These are phyloP conservation scores for Trichomonas vaginalis DNA, from an alignment of 208 protist species.

Conservation along the genomic window DNA sequence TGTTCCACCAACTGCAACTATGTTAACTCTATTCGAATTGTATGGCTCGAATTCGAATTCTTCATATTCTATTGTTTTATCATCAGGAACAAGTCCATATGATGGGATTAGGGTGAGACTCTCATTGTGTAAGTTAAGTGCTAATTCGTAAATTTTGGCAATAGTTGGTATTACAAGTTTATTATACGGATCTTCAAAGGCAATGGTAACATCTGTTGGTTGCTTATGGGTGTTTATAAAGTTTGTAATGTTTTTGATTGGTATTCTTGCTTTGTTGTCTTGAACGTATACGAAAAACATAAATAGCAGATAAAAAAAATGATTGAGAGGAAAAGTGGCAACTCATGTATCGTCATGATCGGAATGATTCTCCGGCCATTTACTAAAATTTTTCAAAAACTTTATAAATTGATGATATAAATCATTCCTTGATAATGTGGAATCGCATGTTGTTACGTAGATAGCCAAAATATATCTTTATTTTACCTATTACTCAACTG, in stretches of 20 bases:
- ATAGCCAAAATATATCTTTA: no score
- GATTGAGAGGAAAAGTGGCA: no score
- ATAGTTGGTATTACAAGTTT: neutral
- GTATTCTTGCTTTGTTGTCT: neutral
- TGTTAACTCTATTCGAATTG: neutral
- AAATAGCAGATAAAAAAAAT: no score
- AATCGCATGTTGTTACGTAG: no score
- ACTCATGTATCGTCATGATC: no score
- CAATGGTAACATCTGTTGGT: neutral
- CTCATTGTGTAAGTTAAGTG: neutral
- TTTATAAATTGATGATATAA: no score
- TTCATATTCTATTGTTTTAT: neutral
- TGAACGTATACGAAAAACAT: neutral
- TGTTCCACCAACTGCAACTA: neutral
- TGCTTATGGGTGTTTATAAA: neutral
- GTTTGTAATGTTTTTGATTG: neutral
- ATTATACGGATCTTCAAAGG: neutral
- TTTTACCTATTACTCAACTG: no score
- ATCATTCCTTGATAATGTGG: no score
- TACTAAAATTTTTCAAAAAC: no score
- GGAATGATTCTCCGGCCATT: no score
- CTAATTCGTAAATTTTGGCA: neutral
- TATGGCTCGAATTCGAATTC: neutral
- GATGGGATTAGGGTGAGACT: neutral
- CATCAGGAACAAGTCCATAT: neutral